Evolutionary conservation across 108 stramenopile species (phyloP), one percentile per base, ranked within the genome.

Genomic region (Cyclotella baltica): DNA sequence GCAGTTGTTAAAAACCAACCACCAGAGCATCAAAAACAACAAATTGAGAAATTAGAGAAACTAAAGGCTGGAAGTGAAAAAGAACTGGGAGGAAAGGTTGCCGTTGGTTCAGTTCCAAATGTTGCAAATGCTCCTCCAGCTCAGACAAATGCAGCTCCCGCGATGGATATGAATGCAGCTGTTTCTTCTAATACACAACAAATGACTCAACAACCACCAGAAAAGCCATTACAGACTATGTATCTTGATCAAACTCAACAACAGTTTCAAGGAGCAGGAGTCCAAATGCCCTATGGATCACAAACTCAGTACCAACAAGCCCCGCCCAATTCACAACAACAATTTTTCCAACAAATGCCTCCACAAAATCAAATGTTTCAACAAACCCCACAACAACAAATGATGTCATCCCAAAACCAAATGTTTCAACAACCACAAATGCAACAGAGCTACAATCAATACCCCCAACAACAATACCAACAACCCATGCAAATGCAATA

Each of bases 1-100:
- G 81, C 75, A 18, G 81, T 83, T 2, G 81, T 83, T 8, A 83
- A 83, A 65, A 83, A 83, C 53, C 56, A 76, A 35, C 81, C 75
- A 18, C 81, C 81, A 18, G 64, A 70, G 19, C 63, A 76, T 33
- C 81, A 75, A 40, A 69, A 75, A 30, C 71, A 61, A 48, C 81
- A 75, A 56, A 69, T 71, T 62, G 31, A 38, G 38, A 82, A 72
- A 48, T 65, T 75, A 29, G n/a, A 68, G 43, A 67, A 71, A 48
- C 20, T 62, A 31, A 37, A 56, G 69, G 81, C 80, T 1, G 47
- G 66, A 16, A 40, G 34, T 3, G 62, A 61, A 35, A 46, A 13
- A 11, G 59, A 61, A 15, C 16, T 34, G 13, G 59, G 59, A 11
- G 59, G 59, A 15, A 43, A 23, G 36, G 63, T 19, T 34, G 20